Conservation (phyloP, 352 stramenopile genomes). For the Aphanomyces cochlioides region DNA sequence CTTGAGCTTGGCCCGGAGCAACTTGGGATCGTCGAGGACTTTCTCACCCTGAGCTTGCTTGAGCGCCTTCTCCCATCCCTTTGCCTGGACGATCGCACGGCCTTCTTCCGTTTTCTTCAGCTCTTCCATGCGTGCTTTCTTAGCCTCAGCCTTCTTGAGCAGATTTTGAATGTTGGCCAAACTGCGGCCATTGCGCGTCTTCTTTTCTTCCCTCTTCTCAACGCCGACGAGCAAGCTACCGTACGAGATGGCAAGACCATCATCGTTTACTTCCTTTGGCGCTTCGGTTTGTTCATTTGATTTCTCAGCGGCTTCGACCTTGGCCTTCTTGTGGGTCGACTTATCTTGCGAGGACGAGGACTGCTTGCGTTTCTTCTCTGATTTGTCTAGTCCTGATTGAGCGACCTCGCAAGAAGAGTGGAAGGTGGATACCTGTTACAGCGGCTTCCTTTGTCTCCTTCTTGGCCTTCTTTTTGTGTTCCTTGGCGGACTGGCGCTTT, state of each 20-base stretch:
- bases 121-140: conserved; percentile 68
- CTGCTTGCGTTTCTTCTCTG: conserved; percentile 58
- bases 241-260: conserved; percentile 57
- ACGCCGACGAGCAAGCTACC: conserved; percentile 62
- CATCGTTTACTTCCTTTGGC: conserved; percentile 29
- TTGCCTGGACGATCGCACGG: conserved; percentile 54
- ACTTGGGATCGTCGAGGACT: conserved; percentile 70
- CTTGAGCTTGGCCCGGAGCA: conserved; percentile 75
- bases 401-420: conserved; percentile 23
- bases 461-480: conserved; percentile 56
- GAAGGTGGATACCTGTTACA: conserved; percentile 33
- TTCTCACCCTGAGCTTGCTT: conserved; percentile 64
- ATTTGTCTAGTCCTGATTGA: too few relatives aligned
- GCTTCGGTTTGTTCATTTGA: not conserved
- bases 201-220: conserved; percentile 44
- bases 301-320: conserved; percentile 27
- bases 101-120: conserved; percentile 77
- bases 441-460: conserved; percentile 42
- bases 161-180: conserved; percentile 72
- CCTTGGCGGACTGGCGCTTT: conserved; percentile 65
- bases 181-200: conserved; percentile 69
- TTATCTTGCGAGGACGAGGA: conserved; percentile 35
- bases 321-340: conserved; percentile 39
- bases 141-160: conserved; percentile 74
- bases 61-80: conserved; percentile 69